These are phyloP conservation scores for Lolium multiflorum DNA, from an alignment of 176 grass and related monocot genomes.

Conservation along the genomic window DNA sequence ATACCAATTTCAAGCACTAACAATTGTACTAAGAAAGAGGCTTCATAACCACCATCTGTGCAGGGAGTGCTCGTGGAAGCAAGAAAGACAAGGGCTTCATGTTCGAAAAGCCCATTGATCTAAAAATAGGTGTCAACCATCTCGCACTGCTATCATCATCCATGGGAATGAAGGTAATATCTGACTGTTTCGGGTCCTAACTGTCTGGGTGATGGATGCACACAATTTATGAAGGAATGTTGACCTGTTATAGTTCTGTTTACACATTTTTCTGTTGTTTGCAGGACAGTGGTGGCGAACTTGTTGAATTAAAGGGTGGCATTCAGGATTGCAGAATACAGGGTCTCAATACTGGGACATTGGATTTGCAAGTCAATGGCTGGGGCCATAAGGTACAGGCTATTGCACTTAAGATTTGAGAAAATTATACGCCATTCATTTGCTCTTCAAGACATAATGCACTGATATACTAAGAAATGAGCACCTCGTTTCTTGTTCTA, in stretches of 20 bases:
- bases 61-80: conserved; percentile 73
- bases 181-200: conserved; percentile 26
- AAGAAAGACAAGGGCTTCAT: conserved; percentile 77
- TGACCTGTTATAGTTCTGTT: conserved; percentile 1
- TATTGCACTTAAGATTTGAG: conserved; percentile 26
- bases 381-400: conserved; percentile 83
- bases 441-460: background rate
- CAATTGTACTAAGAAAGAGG: conserved; percentile 33
- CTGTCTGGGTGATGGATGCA: conserved; percentile 4
- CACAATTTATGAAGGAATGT: conserved; percentile 10
- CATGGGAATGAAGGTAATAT: conserved; percentile 39
- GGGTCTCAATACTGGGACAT: conserved; percentile 92
- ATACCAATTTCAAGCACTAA: conserved; percentile 21
- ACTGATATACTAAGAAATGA: conserved; percentile 21
- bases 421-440: background rate
- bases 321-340: conserved; percentile 47
- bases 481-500: background rate
- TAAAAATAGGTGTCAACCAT: conserved; percentile 53
- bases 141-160: conserved; percentile 58
- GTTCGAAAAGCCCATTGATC: conserved; percentile 14
- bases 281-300: conserved; percentile 64
- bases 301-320: conserved; percentile 31
- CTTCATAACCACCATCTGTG: conserved; percentile 11
- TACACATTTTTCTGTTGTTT: conserved; percentile 35
- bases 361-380: conserved; percentile 69